Evolutionary conservation across 768 basidiomycete species (phyloP), one percentile per base, ranked within the genome.

Genomic region (Heimioporus sp.): DNA sequence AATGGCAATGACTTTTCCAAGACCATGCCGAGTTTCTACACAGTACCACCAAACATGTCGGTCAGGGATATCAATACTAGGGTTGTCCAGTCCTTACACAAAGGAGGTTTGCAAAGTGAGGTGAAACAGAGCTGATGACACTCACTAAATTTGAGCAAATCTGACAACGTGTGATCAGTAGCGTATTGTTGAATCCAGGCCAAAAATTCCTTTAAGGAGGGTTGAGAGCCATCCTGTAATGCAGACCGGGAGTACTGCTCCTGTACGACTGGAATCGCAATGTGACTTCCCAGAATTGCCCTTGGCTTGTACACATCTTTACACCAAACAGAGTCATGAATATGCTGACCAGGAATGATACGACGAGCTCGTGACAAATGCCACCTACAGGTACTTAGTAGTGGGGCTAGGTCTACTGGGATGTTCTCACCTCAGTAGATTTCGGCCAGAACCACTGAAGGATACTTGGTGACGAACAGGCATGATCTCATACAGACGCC

Each of bases 401-500:
- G 39, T 21, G 16, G 30, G 28, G 5, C 4, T 2, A 9, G n/a
- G 24, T 45, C 13, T 10, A 7, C 4, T 6, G 17, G 10, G 5
- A 34, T 17, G 11, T 10, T 10, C 4, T 31, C 19, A 43, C 43
- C 24, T 43, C 43, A 16, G 17, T 15, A 5, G 30, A 17, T 43
- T 16, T 31, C 17, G 7, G 17, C 43, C 43, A 19, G 30, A 17
- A 12, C 46, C 46, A 20, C 46, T 48, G 17, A 39, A 48, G 5
- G 37, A 48, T 39, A 48, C 34, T 31, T 52, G 51, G 17, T 52
- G 34, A 20, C 39, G 51, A 40, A 31, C 19, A n/a, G 51, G 39
- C 5, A 45, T 8, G 30, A 19, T 10, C 17, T 52, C 51, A 4
- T 46, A 24, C 3, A 52, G 2, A 4, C 2, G 6, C 45, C 51